Evolutionary conservation across 768 basidiomycete genomes (phyloP).

Genomic region (Pleurotus tuber-regium): DNA sequence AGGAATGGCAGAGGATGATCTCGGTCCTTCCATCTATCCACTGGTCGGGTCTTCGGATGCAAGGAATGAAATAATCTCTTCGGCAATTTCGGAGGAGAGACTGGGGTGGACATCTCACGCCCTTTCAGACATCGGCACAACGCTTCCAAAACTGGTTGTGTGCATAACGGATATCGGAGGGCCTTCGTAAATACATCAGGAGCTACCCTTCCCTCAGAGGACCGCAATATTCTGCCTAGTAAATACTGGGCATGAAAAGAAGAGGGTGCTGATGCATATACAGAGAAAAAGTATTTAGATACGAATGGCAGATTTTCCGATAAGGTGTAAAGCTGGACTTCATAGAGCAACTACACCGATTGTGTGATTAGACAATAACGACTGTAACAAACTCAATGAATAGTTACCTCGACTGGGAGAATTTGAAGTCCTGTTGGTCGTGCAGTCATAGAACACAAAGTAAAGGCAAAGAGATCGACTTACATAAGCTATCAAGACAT

Average conservation of each 20-base stretch:
- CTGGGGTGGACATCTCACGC: conserved; percentile 19
- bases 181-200: conserved; percentile 41
- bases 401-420: conserved; percentile 42
- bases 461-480: background rate
- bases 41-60: conserved; percentile 30
- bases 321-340: conserved; percentile 70
- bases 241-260: conserved; percentile 71
- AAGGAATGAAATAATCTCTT: conserved; percentile 58
- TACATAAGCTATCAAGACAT: no score
- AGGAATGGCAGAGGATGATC: conserved; percentile 67
- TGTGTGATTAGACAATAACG: no score
- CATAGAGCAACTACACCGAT: conserved; percentile 75
- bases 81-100: conserved; percentile 50
- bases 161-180: conserved; percentile 63
- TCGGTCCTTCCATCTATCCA: conserved; percentile 37
- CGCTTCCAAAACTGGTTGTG: conserved; percentile 46
- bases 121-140: conserved; percentile 37
- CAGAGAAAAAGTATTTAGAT: conserved; percentile 47
- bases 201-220: conserved; percentile 15
- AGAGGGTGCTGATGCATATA: conserved; percentile 55
- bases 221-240: conserved; percentile 25
- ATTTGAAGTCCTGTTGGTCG: conserved; percentile 19
- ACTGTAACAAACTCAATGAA: no score
- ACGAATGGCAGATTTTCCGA: conserved; percentile 62
- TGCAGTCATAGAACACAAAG: background rate